phyloP scores from a whole-genome alignment of 495 filamentous ascomycete genomes.

The Cercophora newfieldiana region DNA sequence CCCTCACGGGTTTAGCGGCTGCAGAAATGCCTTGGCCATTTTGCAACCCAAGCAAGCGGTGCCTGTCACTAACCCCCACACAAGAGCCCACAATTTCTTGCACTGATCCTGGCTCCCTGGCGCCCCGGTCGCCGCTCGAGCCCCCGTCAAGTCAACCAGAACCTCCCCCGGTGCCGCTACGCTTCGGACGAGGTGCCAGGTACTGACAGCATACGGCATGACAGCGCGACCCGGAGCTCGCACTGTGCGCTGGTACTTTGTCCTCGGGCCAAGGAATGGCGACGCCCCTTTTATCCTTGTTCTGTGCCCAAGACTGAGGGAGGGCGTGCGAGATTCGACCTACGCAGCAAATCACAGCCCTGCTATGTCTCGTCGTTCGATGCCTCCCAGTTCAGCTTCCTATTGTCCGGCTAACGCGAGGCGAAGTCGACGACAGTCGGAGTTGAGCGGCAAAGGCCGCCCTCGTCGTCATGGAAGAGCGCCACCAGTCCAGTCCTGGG shows the following conservation, averaged over 20 bases:
- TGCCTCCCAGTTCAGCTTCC: slow-evolving; percentile 22
- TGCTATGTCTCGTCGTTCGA: slow-evolving; percentile 8
- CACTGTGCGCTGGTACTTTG: slow-evolving; percentile 35
- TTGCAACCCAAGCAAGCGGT: slow-evolving; percentile 17
- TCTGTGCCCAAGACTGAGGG: slow-evolving; percentile 9
- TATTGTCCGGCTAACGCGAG: slow-evolving; percentile 16
- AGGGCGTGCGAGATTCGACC: slow-evolving; percentile 20
- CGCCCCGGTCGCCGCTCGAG: slow-evolving; percentile 26
- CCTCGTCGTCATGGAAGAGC: slow-evolving; percentile 23
- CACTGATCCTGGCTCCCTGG: slow-evolving; percentile 26
- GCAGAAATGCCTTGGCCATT: slow-evolving; percentile 18
- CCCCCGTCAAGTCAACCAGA: too few relatives aligned
- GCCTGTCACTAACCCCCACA: slow-evolving; percentile 41
- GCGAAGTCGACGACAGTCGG: slow-evolving; percentile 21
- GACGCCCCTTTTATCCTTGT: slow-evolving; percentile 16
- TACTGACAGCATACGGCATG: slow-evolving; percentile 20
- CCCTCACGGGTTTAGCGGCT: slow-evolving; percentile 20
- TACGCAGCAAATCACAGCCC: slow-evolving; percentile 22
- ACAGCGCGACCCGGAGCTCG: slow-evolving; percentile 17
- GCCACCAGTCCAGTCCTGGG: slow-evolving; percentile 26
- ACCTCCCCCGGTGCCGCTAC: slow-evolving; percentile 17
- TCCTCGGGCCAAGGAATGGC: slow-evolving; percentile 21
- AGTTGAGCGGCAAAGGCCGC: slow-evolving; percentile 23
- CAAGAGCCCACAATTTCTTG: slow-evolving; percentile 30
- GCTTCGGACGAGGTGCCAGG: slow-evolving; percentile 16